Base-by-base conservation (phyloP, 805 yeast genomes). In the Schizosaccharomyces lindneri region DNA sequence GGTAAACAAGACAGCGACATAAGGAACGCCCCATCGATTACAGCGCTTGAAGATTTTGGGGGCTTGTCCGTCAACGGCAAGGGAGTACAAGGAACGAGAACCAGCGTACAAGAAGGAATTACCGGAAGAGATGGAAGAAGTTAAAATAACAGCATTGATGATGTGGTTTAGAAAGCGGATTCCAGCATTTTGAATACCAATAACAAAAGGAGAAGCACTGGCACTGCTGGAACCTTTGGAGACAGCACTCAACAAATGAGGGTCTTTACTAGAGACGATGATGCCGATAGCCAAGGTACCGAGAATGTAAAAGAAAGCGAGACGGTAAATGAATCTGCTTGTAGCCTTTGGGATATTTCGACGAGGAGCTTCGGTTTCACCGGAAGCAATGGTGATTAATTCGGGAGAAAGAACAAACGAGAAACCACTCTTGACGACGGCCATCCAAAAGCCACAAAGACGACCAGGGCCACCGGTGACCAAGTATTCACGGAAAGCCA, bases 261-360 rank as follows among this genome's bases (percentile, higher is more conserved):
- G 65, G 63, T 80, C 78, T 63, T 73, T 74, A 68, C 76, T 83
- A 17, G 90, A 89, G n/a, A 86, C 90, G 63, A 86, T 74, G 66
- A 84, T 79, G 55, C 88, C 84, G 66, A 75, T 79, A 65, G 77
- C 74, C 62, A 72, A 81, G 69, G 72, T 78, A 64, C 82, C 75
- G 11, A 77, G 73, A 69, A 86, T 75, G 73, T 86, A 86, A 69
- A 85, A 85, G 65, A 84, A 70, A 17, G 82, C 73, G 63, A 85
- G 82, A 72, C 93, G 78, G 89, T 90, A 85, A 73, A 86, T 84
- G 3, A 84, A 87, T 73, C 85, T 89, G 71, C 84, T 85, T 63
- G 83, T 80, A 55, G 90, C 89, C 61, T 77, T 76, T 46, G 90
- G 93, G 62, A 84, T 76, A 1, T 84, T 72, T 62, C 74, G 75